Percentiles rank a stretch among this genome's conserved stretches.
These are phyloP conservation scores for Blastocystis sp. DNA, from an alignment of 352 stramenopile species.

Conservation along the genomic window DNA sequence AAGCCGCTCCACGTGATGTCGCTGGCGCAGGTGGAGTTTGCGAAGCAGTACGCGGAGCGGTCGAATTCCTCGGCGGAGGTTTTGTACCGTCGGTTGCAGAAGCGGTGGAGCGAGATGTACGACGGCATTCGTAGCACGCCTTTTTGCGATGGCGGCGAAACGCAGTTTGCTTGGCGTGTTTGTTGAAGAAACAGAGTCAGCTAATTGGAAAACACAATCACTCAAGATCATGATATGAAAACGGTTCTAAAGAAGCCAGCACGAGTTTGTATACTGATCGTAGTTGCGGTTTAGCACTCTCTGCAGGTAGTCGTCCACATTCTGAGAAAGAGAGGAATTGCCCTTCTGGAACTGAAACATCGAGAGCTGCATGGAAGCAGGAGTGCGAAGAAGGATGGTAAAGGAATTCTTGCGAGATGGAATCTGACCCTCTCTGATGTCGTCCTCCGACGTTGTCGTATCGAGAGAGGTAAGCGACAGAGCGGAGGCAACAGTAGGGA, in stretches of 20 bases:
- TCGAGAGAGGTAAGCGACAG: constrained; percentile 30
- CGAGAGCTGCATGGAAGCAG: constrained; percentile 18
- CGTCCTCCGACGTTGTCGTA: constrained; percentile 34
- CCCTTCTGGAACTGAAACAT: not conserved
- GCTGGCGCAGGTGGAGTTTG: not conserved
- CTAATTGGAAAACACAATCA: not conserved
- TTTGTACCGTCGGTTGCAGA: constrained; percentile 15
- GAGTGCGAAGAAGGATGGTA: not conserved
- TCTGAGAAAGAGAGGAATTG: constrained; percentile 1
- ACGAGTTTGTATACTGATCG: constrained; percentile 7
- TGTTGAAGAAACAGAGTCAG: not conserved
- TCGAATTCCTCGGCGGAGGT: constrained; percentile 18
- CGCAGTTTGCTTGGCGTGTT: not conserved
- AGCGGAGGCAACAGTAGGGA: not conserved
- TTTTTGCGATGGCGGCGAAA: not conserved
- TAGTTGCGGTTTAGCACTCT: constrained; percentile 21
- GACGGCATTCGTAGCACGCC: not conserved
- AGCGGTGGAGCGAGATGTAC: not conserved
- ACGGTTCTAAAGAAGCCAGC: constrained; percentile 19
- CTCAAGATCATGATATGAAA: not conserved
- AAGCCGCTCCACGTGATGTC: constrained; percentile 11
- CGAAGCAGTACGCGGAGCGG: constrained; percentile 8
- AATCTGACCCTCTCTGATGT: not conserved
- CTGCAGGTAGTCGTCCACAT: constrained; percentile 43
- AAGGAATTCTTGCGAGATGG: constrained; percentile 34